Conservation (phyloP, 1,284 basidiomycete species). For the Ganoderma boninense region DNA sequence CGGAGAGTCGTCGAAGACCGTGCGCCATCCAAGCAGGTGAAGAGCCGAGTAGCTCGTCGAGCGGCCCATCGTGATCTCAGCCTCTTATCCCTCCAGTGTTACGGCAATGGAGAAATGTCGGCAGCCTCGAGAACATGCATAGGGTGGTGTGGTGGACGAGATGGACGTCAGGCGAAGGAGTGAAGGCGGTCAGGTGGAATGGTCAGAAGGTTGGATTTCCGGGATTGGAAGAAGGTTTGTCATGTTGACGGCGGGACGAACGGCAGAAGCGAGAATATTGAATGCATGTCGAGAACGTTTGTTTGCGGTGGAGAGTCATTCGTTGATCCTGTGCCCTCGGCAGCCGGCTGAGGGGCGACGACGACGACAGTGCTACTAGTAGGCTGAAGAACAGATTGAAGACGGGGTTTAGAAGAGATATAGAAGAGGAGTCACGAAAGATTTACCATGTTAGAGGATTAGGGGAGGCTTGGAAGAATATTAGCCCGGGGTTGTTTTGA, state of each 20-base stretch:
- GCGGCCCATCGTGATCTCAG: slow-evolving; percentile 4
- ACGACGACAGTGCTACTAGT: background rate
- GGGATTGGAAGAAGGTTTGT: slow-evolving; percentile 4
- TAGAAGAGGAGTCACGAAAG: background rate
- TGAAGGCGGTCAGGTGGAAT: background rate
- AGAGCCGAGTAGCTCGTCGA: slow-evolving; percentile 12
- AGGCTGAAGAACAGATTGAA: background rate
- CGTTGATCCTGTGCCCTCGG: background rate
- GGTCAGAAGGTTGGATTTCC: slow-evolving; percentile 23
- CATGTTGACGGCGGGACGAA: slow-evolving; percentile 10
- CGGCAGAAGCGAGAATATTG: slow-evolving; percentile 14
- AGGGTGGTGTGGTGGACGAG: background rate
- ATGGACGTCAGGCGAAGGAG: background rate
- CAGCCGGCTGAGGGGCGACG: background rate
- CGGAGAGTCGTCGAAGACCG: slow-evolving; percentile 24
- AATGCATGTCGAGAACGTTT: background rate
- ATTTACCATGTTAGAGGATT: background rate
- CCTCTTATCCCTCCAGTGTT: slow-evolving; percentile 10
- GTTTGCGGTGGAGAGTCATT: background rate
- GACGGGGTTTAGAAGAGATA: background rate
- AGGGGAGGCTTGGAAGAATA: background rate
- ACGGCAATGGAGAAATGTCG: slow-evolving; percentile 19
- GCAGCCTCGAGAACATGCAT: background rate
- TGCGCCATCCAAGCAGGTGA: slow-evolving; percentile 26
- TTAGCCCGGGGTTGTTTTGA: background rate